Conservation (phyloP, 192 early-diverging fungal species). For the Mortierella antarctica region DNA sequence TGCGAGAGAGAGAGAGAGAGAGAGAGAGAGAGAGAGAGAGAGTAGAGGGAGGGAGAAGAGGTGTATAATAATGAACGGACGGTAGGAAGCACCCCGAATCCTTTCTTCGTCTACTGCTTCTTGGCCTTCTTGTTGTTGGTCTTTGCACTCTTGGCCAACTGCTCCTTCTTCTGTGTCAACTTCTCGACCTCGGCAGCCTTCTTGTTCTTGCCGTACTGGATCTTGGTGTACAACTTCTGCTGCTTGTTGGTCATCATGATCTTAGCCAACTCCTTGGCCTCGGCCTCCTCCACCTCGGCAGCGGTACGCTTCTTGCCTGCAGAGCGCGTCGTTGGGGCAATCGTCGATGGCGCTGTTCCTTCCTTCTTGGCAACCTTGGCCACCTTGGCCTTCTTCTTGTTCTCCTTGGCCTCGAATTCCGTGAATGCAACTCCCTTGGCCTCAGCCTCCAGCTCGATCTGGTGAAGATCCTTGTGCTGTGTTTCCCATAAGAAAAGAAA, state of each 20-base stretch:
- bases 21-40: background rate
- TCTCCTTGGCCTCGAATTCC: slow-evolving; percentile 67
- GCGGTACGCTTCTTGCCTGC: slow-evolving; percentile 66
- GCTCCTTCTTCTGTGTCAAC: slow-evolving; percentile 55
- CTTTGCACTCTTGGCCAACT: slow-evolving; percentile 41
- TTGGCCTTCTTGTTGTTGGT: slow-evolving; percentile 45
- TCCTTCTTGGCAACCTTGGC: slow-evolving; percentile 8
- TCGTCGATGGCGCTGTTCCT: background rate
- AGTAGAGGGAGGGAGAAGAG: background rate
- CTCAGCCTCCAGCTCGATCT: slow-evolving; percentile 76
- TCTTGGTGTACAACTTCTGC: slow-evolving; percentile 80
- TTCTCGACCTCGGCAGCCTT: slow-evolving; percentile 72
- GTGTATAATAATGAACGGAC: no score
- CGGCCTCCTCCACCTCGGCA: slow-evolving; percentile 67
- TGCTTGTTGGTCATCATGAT: slow-evolving; percentile 93
- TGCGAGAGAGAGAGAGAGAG: background rate
- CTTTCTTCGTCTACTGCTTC: slow-evolving; percentile 32
- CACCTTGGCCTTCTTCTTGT: slow-evolving; percentile 53
- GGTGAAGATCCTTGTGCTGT: slow-evolving; percentile 60
- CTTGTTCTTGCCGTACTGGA: slow-evolving; percentile 78
- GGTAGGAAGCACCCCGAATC: no score
- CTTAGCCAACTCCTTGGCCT: slow-evolving; percentile 80
- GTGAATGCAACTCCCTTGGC: slow-evolving; percentile 73
- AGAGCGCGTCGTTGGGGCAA: slow-evolving; percentile 7
- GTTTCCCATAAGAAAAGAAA: background rate